Conservation (phyloP, 2,329 filamentous ascomycete species). For the Macrophomina phaseolina region DNA sequence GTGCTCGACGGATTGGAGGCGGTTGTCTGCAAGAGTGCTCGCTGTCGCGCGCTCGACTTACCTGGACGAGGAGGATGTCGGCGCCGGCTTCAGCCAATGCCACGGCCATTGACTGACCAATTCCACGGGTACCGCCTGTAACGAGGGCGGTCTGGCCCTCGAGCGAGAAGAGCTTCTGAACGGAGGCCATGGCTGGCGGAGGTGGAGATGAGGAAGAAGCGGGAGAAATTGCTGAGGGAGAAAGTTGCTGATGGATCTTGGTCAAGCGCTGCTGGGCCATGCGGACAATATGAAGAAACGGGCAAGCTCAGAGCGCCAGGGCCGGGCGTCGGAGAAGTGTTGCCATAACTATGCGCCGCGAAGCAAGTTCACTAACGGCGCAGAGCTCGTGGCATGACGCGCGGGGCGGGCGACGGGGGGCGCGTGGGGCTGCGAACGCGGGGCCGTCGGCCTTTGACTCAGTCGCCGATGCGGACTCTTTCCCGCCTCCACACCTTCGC, state of each 20-base stretch:
- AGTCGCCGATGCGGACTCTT: slow-evolving; percentile 25
- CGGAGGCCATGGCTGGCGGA: slow-evolving; percentile 39
- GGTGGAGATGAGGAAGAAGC: slow-evolving; percentile 30
- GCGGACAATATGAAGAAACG: slow-evolving; percentile 14
- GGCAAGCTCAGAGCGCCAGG: slow-evolving; percentile 1
- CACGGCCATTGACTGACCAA: slow-evolving; percentile 58
- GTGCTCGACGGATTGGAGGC: background rate
- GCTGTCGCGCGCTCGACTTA: slow-evolving; percentile 32
- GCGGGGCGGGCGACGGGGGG: slow-evolving; percentile 5
- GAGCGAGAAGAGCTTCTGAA: slow-evolving; percentile 55
- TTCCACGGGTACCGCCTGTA: slow-evolving; percentile 57
- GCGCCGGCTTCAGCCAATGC: slow-evolving; percentile 58
- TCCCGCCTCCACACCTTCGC: slow-evolving; percentile 16
- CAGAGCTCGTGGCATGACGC: slow-evolving; percentile 1
- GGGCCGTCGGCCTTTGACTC: slow-evolving; percentile 26
- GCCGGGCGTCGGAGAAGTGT: slow-evolving; percentile 15
- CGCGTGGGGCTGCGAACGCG: slow-evolving; percentile 8
- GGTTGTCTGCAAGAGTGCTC: background rate
- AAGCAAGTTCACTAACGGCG: background rate
- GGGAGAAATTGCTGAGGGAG: slow-evolving; percentile 33
- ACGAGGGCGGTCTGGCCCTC: slow-evolving; percentile 57
- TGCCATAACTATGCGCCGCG: background rate
- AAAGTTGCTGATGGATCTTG: slow-evolving; percentile 14
- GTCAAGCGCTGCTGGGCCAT: slow-evolving; percentile 19
- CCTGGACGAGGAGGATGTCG: slow-evolving; percentile 57